Evolutionary conservation across 1,284 basidiomycete genomes (phyloP).

Genomic region (Porodaedalea pini): DNA sequence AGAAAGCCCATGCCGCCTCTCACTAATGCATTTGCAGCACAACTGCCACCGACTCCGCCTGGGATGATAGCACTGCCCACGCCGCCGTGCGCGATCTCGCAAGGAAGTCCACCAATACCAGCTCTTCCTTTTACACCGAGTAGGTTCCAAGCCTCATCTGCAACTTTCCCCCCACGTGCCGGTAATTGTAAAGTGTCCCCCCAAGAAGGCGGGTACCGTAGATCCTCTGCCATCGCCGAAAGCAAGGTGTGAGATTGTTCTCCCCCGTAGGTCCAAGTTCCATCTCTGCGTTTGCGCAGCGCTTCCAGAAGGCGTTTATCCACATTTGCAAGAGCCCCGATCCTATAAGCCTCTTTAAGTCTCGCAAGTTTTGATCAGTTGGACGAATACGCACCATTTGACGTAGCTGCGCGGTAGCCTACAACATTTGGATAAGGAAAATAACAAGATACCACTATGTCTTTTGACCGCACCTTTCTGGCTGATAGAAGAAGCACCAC

Average conservation of each 20-base stretch:
- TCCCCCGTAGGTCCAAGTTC: constrained; percentile 56
- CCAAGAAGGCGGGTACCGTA: constrained; percentile 59
- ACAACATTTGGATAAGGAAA: constrained; percentile 6
- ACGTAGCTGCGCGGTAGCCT: constrained; percentile 71
- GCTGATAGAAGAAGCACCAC: constrained; percentile 81
- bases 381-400: constrained; percentile 45
- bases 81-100: constrained; percentile 63
- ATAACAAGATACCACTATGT: constrained; percentile 2
- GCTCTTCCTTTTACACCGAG: constrained; percentile 49
- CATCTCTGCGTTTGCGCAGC: constrained; percentile 49
- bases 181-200: constrained; percentile 58
- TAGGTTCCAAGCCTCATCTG: constrained; percentile 49
- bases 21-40: constrained; percentile 52
- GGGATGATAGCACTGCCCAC: constrained; percentile 37
- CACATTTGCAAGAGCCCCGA: constrained; percentile 61
- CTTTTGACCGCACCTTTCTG: constrained; percentile 46
- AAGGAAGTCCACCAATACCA: constrained; percentile 66
- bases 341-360: constrained; percentile 40
- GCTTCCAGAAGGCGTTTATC: constrained; percentile 55
- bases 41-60: constrained; percentile 47
- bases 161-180: constrained; percentile 51
- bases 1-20: constrained; percentile 54
- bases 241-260: constrained; percentile 40
- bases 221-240: constrained; percentile 44
- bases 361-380: constrained; percentile 1